phyloP scores from a whole-genome alignment of 768 basidiomycete genomes.

The Suillus alpinus region DNA sequence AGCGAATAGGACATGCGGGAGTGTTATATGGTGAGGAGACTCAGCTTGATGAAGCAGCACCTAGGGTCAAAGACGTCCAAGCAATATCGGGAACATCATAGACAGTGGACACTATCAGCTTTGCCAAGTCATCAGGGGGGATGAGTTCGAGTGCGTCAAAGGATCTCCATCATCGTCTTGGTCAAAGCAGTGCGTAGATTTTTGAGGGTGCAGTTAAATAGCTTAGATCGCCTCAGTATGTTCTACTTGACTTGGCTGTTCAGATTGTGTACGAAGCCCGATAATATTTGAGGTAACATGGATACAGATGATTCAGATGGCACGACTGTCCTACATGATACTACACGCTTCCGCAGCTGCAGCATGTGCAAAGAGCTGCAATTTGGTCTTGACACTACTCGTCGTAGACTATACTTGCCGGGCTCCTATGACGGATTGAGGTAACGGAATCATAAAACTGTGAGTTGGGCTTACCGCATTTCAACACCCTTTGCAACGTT shows the following conservation, averaged over 20 bases:
- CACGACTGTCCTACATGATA: background rate
- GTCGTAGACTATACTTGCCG: slow-evolving; percentile 1
- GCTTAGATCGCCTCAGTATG: no score
- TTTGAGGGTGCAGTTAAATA: background rate
- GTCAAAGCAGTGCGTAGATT: background rate
- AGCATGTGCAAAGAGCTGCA: background rate
- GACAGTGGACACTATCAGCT: background rate
- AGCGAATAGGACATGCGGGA: no score
- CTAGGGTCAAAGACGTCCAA: no score
- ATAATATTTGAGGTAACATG: background rate
- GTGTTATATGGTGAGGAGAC: no score
- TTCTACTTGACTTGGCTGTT: background rate
- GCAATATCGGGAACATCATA: background rate
- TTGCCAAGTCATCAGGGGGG: background rate
- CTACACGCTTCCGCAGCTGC: background rate
- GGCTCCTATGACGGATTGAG: background rate
- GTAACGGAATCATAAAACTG: no score
- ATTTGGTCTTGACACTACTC: background rate
- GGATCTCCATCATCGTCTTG: background rate
- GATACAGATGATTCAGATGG: background rate
- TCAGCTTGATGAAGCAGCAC: no score
- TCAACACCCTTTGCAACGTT: slow-evolving; percentile 26
- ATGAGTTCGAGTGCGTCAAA: background rate
- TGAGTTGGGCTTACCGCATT: slow-evolving; percentile 22
- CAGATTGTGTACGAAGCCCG: background rate